Percentiles rank a stretch among this genome's conserved stretches.
phyloP scores from a whole-genome alignment of 106 monocot genomes.

The Dendrobium chrysotoxum region DNA sequence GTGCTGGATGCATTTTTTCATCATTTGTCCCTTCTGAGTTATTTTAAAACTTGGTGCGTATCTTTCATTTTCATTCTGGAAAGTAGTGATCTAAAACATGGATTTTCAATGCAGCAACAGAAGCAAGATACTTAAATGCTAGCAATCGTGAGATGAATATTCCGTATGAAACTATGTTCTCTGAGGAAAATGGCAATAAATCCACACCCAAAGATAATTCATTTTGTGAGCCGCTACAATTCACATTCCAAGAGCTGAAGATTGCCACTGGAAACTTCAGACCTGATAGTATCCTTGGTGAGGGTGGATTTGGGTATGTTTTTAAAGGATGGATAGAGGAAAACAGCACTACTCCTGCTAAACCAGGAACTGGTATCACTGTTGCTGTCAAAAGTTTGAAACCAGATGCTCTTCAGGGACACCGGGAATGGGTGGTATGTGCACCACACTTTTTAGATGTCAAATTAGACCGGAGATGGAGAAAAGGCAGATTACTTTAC shows the following conservation, averaged over 20 bases:
- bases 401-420: conserved; percentile 85
- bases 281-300: conserved; percentile 91
- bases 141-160: conserved; percentile 58
- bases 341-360: conserved; percentile 82
- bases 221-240: conserved; percentile 45
- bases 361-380: conserved; percentile 86
- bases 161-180: conserved; percentile 29
- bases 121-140: conserved; percentile 78
- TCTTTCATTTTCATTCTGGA: neutral
- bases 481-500: neutral
- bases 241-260: conserved; percentile 84
- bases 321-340: conserved; percentile 95
- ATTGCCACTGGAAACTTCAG: conserved; percentile 87
- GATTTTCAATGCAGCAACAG: conserved; percentile 42
- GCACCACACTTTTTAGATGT: neutral
- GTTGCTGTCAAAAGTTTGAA: conserved; percentile 90
- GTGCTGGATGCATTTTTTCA: neutral
- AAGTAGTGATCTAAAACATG: neutral
- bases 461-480: neutral
- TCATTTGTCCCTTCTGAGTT: neutral
- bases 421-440: conserved; percentile 90
- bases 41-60: neutral
- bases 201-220: conserved; percentile 23
- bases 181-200: conserved; percentile 24
- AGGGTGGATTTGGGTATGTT: conserved; percentile 92